Evolutionary conservation across 1,284 basidiomycete genomes (phyloP).

Genomic region (Tetrapyrgos nigripes): DNA sequence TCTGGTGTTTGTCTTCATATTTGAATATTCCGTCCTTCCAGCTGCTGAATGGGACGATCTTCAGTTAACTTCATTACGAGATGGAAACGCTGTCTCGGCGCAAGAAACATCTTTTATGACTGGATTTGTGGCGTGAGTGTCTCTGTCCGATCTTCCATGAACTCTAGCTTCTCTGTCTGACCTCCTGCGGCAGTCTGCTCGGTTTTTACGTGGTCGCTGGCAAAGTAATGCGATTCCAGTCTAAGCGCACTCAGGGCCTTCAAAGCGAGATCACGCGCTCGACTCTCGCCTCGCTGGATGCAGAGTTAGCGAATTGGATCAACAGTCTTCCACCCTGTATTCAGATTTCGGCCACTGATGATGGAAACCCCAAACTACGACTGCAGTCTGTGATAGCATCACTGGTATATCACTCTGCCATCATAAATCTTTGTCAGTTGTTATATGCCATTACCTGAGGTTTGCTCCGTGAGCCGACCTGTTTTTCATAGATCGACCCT

Average conservation of each 20-base stretch:
- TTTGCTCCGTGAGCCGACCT: not conserved
- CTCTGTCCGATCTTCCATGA: not conserved
- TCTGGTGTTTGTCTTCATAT: not conserved
- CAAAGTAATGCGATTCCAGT: constrained; percentile 25
- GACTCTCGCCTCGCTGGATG: constrained; percentile 17
- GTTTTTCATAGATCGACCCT: constrained; percentile 22
- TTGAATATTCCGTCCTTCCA: not conserved
- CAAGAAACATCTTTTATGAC: constrained; percentile 19
- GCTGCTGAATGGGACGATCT: constrained; percentile 21
- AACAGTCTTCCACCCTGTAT: constrained; percentile 18
- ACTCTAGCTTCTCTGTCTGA: not conserved
- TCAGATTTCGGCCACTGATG: constrained; percentile 18
- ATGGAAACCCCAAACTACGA: constrained; percentile 19
- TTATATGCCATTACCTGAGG: not conserved
- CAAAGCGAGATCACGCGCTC: constrained; percentile 10
- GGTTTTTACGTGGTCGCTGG: constrained; percentile 25
- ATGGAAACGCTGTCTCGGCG: constrained; percentile 6
- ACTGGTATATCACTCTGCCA: constrained; percentile 26
- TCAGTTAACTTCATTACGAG: constrained; percentile 14
- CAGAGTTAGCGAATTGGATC: constrained; percentile 20
- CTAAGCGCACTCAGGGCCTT: constrained; percentile 19
- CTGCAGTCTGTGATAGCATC: constrained; percentile 23
- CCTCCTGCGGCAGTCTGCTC: constrained; percentile 15
- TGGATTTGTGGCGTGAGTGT: constrained; percentile 24
- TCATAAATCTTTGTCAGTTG: constrained; percentile 25